Evolutionary conservation across 345 rosid genomes (phyloP).

Genomic region (Populus alba): DNA sequence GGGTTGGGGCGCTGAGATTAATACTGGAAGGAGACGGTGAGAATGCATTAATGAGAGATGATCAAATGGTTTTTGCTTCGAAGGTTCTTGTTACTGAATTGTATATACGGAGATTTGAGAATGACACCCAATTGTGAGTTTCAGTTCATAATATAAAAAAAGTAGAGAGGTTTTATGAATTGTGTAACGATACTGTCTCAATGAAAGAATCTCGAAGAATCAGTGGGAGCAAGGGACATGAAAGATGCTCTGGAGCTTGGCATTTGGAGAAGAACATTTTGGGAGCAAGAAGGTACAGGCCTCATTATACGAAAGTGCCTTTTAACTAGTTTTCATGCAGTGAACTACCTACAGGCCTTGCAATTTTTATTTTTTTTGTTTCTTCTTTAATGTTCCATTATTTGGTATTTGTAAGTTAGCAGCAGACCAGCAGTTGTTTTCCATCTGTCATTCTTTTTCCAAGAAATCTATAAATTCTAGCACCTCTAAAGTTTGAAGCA

Average conservation of each 20-base stretch:
- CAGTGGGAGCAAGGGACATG: not conserved
- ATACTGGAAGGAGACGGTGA: slow-evolving; percentile 18
- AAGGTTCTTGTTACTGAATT: not conserved
- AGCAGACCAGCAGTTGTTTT: not conserved
- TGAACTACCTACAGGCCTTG: not conserved
- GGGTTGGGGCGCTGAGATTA: slow-evolving; percentile 25
- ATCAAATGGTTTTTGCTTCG: not conserved
- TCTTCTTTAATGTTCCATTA: not conserved
- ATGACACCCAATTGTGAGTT: not conserved
- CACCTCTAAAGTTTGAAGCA: not conserved
- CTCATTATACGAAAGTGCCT: not conserved
- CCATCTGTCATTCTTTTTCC: slow-evolving; percentile 20
- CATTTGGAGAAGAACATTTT: not conserved
- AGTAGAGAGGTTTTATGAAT: not conserved
- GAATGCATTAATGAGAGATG: not conserved
- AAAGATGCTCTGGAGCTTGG: not conserved
- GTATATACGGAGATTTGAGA: slow-evolving; percentile 4
- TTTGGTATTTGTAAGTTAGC: not conserved
- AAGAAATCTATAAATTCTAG: slow-evolving; percentile 16
- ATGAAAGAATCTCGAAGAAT: not conserved
- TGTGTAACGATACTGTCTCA: not conserved
- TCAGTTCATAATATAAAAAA: not conserved
- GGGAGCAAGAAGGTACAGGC: slow-evolving; percentile 6
- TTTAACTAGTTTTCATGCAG: not conserved
- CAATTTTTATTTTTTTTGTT: not conserved